Base-by-base conservation (phyloP, 306 rosid species). In the Glycine tomentella region DNA sequence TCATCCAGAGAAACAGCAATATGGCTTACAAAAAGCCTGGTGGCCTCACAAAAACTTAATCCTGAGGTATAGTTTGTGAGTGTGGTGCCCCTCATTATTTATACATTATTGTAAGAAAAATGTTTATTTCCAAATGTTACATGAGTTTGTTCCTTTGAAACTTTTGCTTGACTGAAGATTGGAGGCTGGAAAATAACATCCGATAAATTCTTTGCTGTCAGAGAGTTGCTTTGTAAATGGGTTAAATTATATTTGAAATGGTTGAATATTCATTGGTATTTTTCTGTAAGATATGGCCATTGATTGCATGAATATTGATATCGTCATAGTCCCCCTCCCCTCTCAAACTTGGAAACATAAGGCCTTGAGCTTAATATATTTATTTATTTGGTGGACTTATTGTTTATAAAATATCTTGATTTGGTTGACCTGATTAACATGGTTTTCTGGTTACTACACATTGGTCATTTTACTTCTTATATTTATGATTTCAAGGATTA, bases 1-100 rank as follows among this genome's bases (percentile, higher is more conserved):
- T 94, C 98, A 2, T 94, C 98, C 9, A 91, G 98, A 89, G 97
- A 94, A 82, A 94, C 98, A 58, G 97, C 98, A 3, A 91, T 92
- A 63, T 94, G 91, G 97, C 89, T 94, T 80, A 90, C 98, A 65
- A 91, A 94, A 84, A 92, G 93, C 85, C 94, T 94, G 31, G 67
- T 92, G 79, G 87, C 93, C 11, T 87, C 97, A 1, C 96, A 91
- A 61, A 92, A 94, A 67, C 78, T 86, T 51, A 84, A 82, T 51
- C 88, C 87, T 9, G 96, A 90, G 71, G 85, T 93, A 38, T 94
- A 83, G 83, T 72, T 79, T 81, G 66, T 65, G 62, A 74, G 3
- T 34, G 6, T 31, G 34, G 31, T 63, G 48, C 48, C 70, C 75
- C 45, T 73, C 73, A 55, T 77, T 84, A 57, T 79, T 77, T 84